Evolutionary conservation across 1,139 yeast genomes (phyloP).

Genomic region (Suhomyces guaymorum): DNA sequence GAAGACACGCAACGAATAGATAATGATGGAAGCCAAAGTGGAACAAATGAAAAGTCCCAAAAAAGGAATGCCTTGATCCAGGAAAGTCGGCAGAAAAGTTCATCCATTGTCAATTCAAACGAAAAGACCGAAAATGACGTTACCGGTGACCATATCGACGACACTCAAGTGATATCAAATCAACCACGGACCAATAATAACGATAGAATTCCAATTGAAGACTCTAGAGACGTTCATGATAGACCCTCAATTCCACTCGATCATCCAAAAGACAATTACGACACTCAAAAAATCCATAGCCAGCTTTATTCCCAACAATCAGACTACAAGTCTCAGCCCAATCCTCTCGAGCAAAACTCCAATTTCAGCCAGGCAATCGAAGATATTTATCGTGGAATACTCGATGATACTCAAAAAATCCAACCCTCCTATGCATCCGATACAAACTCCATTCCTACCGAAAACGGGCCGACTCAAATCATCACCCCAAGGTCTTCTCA

Average conservation of each 20-base stretch:
- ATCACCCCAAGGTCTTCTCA: neutral
- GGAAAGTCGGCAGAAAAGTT: too few relatives aligned
- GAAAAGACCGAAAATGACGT: too few relatives aligned
- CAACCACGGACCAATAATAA: too few relatives aligned
- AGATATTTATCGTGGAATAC: neutral
- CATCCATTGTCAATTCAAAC: too few relatives aligned
- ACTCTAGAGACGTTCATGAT: neutral
- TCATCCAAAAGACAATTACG: neutral
- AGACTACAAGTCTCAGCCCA: too few relatives aligned
- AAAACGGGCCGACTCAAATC: neutral
- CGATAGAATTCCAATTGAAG: too few relatives aligned
- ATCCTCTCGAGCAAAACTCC: neutral
- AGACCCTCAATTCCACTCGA: constrained; percentile 3
- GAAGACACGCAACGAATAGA: too few relatives aligned
- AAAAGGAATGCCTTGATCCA: too few relatives aligned
- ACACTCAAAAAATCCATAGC: constrained; percentile 1
- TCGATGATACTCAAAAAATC: constrained; percentile 2
- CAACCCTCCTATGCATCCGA: neutral
- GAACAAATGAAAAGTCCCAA: too few relatives aligned
- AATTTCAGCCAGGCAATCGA: neutral
- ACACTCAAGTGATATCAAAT: too few relatives aligned
- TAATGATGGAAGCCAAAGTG: neutral
- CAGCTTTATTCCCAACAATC: too few relatives aligned
- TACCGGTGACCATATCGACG: too few relatives aligned
- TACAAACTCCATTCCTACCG: neutral